Evolutionary conservation across 176 grass and related monocot species (phyloP), one percentile per base, ranked within the genome.

Genomic region (Olyra latifolia): DNA sequence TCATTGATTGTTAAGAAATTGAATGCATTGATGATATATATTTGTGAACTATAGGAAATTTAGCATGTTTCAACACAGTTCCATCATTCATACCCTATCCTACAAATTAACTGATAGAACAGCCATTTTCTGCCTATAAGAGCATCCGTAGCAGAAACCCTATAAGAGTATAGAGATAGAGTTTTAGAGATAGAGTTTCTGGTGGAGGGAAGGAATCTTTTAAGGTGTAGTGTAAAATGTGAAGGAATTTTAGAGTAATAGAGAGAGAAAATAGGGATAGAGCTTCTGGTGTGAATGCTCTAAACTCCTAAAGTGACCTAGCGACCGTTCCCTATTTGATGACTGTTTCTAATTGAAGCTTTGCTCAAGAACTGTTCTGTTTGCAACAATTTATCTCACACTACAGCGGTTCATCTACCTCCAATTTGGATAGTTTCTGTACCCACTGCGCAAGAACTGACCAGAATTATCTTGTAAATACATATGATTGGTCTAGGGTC

Each of bases 401-500:
- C 13, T 20, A 67, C 3, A 48, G 42, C 66, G 6, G 58, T 83
- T 22, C 41, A 25, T 70, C 17, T 52, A 7, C 40, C 57, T 68
- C 11, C 2, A 43, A 30, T 88, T 73, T 53, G 23, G 11, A 32
- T 67, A 80, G 32, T 67, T 50, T 43, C 25, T 84, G 43, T 43
- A 53, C 14, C 14, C 15, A 44, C 61, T 62, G 50, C 14, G 30
- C 24, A 35, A 75, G 53, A 24, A 64, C 70, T 90, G 45, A 84
- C 61, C 25, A 73, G 32, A 72, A 72, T 45, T 74, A 54, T 89
- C 48, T 10, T 30, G 54, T 12, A 80, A 62, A 47, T 47, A 24
- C n/a, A 0, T 67, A 73, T 65, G 61, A 7, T 73, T 92, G 20
- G 54, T 85, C 81, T 60, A 95, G 91, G 81, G 42, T 27, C 59